Evolutionary conservation across 768 basidiomycete species (phyloP).

Genomic region (Serendipita sp.): DNA sequence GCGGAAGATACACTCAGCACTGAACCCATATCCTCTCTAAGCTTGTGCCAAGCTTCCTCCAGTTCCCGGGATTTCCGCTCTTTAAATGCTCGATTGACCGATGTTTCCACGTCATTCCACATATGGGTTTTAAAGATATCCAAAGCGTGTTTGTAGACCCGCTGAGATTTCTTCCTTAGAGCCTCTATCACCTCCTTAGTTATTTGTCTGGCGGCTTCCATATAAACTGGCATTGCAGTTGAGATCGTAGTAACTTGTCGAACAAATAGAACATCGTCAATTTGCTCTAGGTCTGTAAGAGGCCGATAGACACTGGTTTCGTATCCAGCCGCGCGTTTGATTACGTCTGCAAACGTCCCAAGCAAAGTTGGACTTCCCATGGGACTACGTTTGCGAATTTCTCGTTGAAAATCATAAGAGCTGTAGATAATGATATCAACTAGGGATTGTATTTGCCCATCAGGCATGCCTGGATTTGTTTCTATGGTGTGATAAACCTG

Average conservation of each 20-base stretch:
- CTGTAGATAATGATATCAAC: background rate
- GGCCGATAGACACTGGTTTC: background rate
- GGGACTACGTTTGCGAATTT: background rate
- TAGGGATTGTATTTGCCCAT: background rate
- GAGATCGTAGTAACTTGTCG: background rate
- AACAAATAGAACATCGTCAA: background rate
- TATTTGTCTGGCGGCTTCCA: background rate
- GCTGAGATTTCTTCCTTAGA: background rate
- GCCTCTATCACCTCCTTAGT: background rate
- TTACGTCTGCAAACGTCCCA: background rate
- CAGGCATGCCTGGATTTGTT: background rate
- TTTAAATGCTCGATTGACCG: background rate
- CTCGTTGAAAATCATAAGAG: background rate
- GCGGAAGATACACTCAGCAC: background rate
- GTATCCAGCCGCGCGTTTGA: background rate
- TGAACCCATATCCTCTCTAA: background rate
- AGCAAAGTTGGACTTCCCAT: background rate
- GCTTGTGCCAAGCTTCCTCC: background rate
- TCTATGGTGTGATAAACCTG: background rate
- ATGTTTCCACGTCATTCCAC: background rate
- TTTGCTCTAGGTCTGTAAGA: background rate
- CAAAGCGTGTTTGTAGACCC: background rate
- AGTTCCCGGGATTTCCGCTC: background rate
- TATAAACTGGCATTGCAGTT: background rate
- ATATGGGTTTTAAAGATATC: background rate